Evolutionary conservation across 2,329 filamentous ascomycete species (phyloP).

Genomic region (Penicillium expansum): DNA sequence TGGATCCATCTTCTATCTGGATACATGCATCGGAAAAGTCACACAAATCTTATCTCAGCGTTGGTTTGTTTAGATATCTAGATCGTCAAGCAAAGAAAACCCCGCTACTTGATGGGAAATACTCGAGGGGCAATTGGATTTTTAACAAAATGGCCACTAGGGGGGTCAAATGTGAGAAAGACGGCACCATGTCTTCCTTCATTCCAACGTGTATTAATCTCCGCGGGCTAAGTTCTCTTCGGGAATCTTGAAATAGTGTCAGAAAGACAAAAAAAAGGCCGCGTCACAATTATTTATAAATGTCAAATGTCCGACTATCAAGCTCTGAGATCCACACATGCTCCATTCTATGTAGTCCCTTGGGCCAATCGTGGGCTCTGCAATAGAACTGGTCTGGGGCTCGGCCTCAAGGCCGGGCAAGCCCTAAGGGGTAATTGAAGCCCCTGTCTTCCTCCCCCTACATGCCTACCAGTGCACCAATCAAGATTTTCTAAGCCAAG

Average conservation of each 20-base stretch:
- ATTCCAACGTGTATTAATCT: slow-evolving; percentile 19
- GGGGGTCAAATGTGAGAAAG: slow-evolving; percentile 1
- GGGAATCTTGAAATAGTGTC: slow-evolving; percentile 16
- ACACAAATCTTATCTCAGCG: no score
- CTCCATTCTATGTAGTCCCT: not conserved
- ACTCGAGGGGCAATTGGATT: slow-evolving; percentile 1
- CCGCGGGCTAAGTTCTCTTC: not conserved
- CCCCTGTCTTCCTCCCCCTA: slow-evolving; percentile 5
- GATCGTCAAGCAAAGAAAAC: not conserved
- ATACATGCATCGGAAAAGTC: no score
- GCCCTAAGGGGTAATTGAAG: not conserved
- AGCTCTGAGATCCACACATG: not conserved
- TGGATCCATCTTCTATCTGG: not conserved
- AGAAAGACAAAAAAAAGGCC: not conserved
- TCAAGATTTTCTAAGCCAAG: not conserved
- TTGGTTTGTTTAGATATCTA: no score
- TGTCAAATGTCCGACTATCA: not conserved
- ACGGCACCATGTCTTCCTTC: slow-evolving; percentile 5
- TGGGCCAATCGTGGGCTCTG: not conserved
- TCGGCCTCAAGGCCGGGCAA: not conserved
- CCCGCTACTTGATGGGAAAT: not conserved
- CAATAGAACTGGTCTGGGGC: not conserved
- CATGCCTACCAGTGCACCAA: not conserved
- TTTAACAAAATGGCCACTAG: not conserved
- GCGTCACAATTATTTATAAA: not conserved